phyloP scores from a whole-genome alignment of 805 yeast species.

The Candida ortonii region DNA sequence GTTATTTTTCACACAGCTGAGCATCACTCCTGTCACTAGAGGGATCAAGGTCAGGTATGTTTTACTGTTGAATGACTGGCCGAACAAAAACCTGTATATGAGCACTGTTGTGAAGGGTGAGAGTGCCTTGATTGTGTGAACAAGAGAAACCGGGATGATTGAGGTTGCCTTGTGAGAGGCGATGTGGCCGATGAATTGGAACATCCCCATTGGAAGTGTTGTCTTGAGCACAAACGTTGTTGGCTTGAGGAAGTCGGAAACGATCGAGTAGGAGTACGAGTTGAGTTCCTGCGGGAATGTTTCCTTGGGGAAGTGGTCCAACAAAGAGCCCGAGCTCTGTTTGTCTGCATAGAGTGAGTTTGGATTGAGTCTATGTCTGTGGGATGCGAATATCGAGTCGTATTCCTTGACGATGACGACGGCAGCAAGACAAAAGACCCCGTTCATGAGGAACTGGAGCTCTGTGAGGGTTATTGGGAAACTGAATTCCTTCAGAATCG shows the following conservation, averaged over 20 bases:
- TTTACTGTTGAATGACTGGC: slow-evolving; percentile 51
- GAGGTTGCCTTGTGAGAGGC: slow-evolving; percentile 91
- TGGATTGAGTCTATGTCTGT: slow-evolving; percentile 34
- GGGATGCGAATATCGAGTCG: slow-evolving; percentile 34
- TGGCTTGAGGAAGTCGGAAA: slow-evolving; percentile 49
- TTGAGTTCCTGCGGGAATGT: slow-evolving; percentile 43
- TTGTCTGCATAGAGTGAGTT: slow-evolving; percentile 29
- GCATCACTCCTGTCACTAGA: slow-evolving; percentile 78
- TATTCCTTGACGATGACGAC: slow-evolving; percentile 24
- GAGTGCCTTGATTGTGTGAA: slow-evolving; percentile 89
- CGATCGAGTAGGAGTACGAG: slow-evolving; percentile 28
- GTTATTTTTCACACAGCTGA: slow-evolving; percentile 57
- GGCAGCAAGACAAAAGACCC: slow-evolving; percentile 48
- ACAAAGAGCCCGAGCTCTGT: slow-evolving; percentile 17
- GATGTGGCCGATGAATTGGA: slow-evolving; percentile 90
- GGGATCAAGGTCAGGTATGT: slow-evolving; percentile 83
- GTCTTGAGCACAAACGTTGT: slow-evolving; percentile 50
- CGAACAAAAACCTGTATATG: slow-evolving; percentile 64
- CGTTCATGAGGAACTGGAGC: slow-evolving; percentile 77
- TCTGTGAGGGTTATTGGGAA: slow-evolving; percentile 90
- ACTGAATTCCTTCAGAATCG: slow-evolving; percentile 63
- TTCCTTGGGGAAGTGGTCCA: slow-evolving; percentile 43
- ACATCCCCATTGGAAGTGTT: slow-evolving; percentile 91
- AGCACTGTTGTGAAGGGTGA: slow-evolving; percentile 87
- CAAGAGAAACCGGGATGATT: slow-evolving; percentile 88